Percentiles rank a stretch among this genome's conserved stretches.
Evolutionary conservation across 257 asterid species (phyloP).

Genomic region (Solanum pennellii): DNA sequence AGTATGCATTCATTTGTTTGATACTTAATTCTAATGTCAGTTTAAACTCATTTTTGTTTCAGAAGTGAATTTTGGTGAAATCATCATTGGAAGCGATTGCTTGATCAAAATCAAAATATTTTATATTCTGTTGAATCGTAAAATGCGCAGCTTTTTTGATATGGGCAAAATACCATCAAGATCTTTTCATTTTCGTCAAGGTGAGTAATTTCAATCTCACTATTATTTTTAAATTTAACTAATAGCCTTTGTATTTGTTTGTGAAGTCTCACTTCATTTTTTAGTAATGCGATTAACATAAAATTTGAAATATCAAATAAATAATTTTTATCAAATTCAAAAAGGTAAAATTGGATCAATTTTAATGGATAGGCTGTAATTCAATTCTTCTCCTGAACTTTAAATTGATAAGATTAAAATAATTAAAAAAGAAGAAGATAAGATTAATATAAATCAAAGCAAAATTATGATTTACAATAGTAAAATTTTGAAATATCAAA

Average conservation of each 20-base stretch:
- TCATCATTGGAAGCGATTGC: accelerated
- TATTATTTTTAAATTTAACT: background rate
- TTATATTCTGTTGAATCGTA: too few species aligned
- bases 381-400: background rate
- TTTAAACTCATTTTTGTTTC: background rate
- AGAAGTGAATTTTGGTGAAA: background rate
- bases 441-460: background rate
- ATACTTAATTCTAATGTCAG: background rate
- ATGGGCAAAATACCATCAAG: background rate
- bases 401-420: background rate
- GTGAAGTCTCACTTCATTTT: background rate
- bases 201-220: background rate
- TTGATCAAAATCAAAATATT: background rate
- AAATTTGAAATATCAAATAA: background rate
- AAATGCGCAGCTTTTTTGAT: too few species aligned
- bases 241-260: background rate
- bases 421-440: too few species aligned
- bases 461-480: too few species aligned
- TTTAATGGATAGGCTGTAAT: background rate
- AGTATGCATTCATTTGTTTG: background rate
- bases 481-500: too few species aligned
- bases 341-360: too few species aligned
- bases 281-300: background rate
- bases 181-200: background rate
- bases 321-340: background rate